These are phyloP conservation scores for Cyclaneusma minus DNA, from an alignment of 2,329 filamentous ascomycete species.

Conservation along the genomic window DNA sequence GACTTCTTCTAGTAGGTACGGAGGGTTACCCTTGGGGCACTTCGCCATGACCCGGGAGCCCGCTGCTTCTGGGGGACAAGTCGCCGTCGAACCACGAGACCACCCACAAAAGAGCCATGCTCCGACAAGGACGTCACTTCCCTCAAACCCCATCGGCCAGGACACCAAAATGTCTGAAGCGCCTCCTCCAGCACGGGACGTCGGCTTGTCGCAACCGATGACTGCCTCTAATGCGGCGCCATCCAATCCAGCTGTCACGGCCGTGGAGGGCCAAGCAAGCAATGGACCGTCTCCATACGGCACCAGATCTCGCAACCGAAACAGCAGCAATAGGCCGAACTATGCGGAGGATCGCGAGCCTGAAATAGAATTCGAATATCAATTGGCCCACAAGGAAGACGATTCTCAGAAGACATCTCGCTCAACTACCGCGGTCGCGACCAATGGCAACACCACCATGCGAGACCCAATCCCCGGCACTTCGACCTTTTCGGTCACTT, in stretches of 20 bases:
- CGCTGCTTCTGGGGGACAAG: too few species aligned
- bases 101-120: too few species aligned
- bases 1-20: too few species aligned
- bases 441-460: slow-evolving; percentile 15
- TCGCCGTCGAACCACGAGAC: too few species aligned
- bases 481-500: slow-evolving; percentile 35
- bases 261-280: slow-evolving; percentile 20
- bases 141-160: too few species aligned
- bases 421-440: slow-evolving; percentile 13
- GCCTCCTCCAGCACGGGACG: too few species aligned
- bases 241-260: slow-evolving; percentile 31
- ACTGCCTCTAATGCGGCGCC: slow-evolving; percentile 29
- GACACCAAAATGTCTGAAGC: too few species aligned
- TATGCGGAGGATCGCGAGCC: slow-evolving; percentile 90
- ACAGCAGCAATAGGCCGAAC: slow-evolving; percentile 66
- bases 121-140: too few species aligned
- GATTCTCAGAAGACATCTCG: slow-evolving; percentile 41
- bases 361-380: slow-evolving; percentile 74
- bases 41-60: too few species aligned
- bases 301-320: slow-evolving; percentile 84
- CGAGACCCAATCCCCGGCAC: slow-evolving; percentile 38
- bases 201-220: slow-evolving; percentile 30
- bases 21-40: too few species aligned
- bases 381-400: slow-evolving; percentile 36
- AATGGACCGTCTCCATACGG: slow-evolving; percentile 49